Evolutionary conservation across 176 grass and related monocot species (phyloP), one percentile per base, ranked within the genome.

Genomic region (Hsuehochloa calcarea): DNA sequence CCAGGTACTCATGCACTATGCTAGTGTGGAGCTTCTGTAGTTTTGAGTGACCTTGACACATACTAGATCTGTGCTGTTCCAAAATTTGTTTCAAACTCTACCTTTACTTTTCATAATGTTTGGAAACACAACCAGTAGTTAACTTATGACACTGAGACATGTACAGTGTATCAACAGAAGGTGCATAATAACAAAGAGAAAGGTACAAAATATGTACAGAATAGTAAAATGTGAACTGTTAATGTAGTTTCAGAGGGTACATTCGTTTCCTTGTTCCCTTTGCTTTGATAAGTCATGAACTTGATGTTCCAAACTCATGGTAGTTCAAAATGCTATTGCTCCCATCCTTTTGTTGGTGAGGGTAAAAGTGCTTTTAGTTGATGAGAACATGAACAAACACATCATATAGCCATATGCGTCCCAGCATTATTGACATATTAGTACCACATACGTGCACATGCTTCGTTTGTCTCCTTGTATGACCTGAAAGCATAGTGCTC

Each of bases 1-100:
- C 60, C 71, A 89, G 90, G 90, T 92, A 89, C 60, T 47, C 73
- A 68, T 84, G 51, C 60, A 59, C 60, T 77, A 65, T 68, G 35
- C 35, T 51, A 51, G 63, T 66, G 49, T 83, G 37, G 64, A 77
- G 65, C 22, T 84, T 77, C 66, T 68, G 29, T 82, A 72, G 80
- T 75, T 75, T 74, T 82, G 47, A 72, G 55, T 49, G 47, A 51
- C 27, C 15, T 51, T 38, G 38, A 64, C 3, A 0, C 29, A 16
- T 26, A 65, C 38, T 58, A 81, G 56, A 47, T 73, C n/a, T 51
- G 59, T 84, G 58, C 44, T 75, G 20, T 38, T 22, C 8, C 37
- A 78, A 78, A 25, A 31, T 54, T 85, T 66, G 50, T 80, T 73
- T 85, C 15, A 17, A 64, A 59, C 8, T 22, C 62, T 62, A 45